These are phyloP conservation scores for Tolypocladium sp. DNA, from an alignment of 2,329 filamentous ascomycete species.

Conservation along the genomic window DNA sequence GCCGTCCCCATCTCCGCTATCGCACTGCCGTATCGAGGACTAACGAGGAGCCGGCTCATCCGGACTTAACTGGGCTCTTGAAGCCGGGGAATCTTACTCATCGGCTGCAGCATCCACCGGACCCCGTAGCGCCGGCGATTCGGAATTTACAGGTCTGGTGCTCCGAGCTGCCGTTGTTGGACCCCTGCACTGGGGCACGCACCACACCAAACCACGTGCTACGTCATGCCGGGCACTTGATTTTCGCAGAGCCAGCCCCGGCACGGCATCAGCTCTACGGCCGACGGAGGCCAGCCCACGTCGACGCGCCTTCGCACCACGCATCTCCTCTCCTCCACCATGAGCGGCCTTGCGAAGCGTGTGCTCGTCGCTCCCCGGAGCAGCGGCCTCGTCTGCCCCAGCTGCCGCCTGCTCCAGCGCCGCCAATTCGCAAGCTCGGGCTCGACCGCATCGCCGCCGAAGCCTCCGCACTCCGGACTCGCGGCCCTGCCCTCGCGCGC, in stretches of 20 bases:
- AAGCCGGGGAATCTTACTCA: not conserved
- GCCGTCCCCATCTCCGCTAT: too few species aligned
- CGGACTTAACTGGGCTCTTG: not conserved
- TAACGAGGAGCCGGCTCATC: not conserved
- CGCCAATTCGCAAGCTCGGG: conserved; percentile 19
- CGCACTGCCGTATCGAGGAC: not conserved
- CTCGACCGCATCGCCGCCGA: conserved; percentile 19
- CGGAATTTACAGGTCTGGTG: not conserved
- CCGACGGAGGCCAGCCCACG: not conserved
- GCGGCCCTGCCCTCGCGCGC: conserved; percentile 61
- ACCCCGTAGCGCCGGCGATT: not conserved
- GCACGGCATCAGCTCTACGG: not conserved
- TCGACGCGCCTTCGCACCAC: not conserved
- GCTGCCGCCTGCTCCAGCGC: conserved; percentile 18
- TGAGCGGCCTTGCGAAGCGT: conserved; percentile 15
- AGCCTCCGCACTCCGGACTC: conserved; percentile 37
- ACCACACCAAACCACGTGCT: not conserved
- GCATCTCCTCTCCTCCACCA: conserved; percentile 1
- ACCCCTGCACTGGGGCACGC: not conserved
- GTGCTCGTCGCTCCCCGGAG: conserved; percentile 3
- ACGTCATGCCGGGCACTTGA: not conserved
- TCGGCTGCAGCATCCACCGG: not conserved
- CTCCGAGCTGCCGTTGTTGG: not conserved
- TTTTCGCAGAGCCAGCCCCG: not conserved
- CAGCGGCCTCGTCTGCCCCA: conserved; percentile 17